Evolutionary conservation across 1,284 basidiomycete species (phyloP).

Genomic region (Fomitopsis betulina): DNA sequence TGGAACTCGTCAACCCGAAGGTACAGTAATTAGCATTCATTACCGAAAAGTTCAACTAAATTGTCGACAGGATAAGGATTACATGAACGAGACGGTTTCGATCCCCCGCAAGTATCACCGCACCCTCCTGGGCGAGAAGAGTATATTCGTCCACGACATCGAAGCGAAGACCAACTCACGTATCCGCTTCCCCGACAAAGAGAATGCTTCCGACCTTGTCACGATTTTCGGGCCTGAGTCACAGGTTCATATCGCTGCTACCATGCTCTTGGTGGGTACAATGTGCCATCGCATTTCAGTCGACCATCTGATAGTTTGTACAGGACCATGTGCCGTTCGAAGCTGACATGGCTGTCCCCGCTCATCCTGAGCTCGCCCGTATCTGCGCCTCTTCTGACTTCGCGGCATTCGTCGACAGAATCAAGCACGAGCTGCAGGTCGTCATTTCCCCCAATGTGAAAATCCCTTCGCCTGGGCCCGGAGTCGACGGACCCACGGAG

Average conservation of each 20-base stretch:
- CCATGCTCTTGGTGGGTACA: slow-evolving; percentile 82
- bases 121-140: slow-evolving; percentile 92
- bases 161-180: slow-evolving; percentile 94
- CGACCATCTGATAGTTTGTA: slow-evolving; percentile 7
- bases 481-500: slow-evolving; percentile 55
- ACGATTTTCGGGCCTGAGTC: slow-evolving; percentile 95
- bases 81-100: slow-evolving; percentile 87
- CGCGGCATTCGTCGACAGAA: slow-evolving; percentile 75
- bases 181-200: slow-evolving; percentile 94
- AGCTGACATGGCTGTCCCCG: slow-evolving; percentile 90
- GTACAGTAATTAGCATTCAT: slow-evolving; percentile 34
- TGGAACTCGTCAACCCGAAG: slow-evolving; percentile 97
- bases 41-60: background rate
- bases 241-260: slow-evolving; percentile 94
- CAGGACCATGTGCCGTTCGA: slow-evolving; percentile 97
- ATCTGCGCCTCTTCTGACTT: slow-evolving; percentile 81
- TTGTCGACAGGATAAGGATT: slow-evolving; percentile 83
- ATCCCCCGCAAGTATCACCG: slow-evolving; percentile 95
- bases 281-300: background rate
- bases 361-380: slow-evolving; percentile 72
- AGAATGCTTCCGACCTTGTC: slow-evolving; percentile 88
- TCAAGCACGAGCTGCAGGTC: slow-evolving; percentile 94
- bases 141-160: slow-evolving; percentile 96
- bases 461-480: slow-evolving; percentile 32
- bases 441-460: slow-evolving; percentile 79